Conservation (phyloP, 768 basidiomycete genomes). For the Sutorius australiensis region DNA sequence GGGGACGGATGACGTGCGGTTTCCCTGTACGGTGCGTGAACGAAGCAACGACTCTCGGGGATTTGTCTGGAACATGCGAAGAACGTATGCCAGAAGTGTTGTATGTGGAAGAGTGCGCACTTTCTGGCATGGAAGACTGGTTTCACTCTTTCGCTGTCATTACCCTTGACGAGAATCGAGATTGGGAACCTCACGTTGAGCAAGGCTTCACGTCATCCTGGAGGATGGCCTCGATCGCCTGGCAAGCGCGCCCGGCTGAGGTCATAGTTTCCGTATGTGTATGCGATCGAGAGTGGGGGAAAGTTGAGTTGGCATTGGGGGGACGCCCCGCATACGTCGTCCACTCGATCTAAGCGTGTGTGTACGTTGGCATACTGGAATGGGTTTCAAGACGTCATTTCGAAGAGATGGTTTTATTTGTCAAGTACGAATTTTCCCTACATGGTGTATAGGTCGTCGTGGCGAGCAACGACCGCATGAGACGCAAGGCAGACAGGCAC, state of each 20-base stretch:
- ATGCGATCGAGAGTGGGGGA: conserved; percentile 5
- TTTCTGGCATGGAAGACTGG: neutral
- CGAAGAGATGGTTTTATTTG: neutral
- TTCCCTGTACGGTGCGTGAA: neutral
- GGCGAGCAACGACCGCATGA: neutral
- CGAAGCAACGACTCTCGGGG: conserved; percentile 6
- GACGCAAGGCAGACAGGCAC: neutral
- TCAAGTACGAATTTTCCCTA: neutral
- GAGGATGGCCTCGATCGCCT: conserved; percentile 7
- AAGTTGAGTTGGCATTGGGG: neutral
- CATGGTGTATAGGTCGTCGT: neutral
- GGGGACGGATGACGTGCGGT: conserved; percentile 20
- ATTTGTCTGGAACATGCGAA: conserved; percentile 15
- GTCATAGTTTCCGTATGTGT: conserved; percentile 9
- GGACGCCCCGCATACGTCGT: neutral
- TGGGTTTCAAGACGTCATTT: neutral
- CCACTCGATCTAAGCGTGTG: conserved; percentile 4
- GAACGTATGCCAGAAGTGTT: conserved; percentile 7
- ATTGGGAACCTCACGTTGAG: conserved; percentile 10
- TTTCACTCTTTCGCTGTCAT: neutral
- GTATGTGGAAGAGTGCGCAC: neutral
- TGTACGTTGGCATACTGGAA: neutral
- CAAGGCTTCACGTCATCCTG: conserved; percentile 5
- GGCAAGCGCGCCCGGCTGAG: neutral
- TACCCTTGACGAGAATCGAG: conserved; percentile 11